These are phyloP conservation scores for Candida neerlandica DNA, from an alignment of 1,139 yeast genomes.

Conservation along the genomic window DNA sequence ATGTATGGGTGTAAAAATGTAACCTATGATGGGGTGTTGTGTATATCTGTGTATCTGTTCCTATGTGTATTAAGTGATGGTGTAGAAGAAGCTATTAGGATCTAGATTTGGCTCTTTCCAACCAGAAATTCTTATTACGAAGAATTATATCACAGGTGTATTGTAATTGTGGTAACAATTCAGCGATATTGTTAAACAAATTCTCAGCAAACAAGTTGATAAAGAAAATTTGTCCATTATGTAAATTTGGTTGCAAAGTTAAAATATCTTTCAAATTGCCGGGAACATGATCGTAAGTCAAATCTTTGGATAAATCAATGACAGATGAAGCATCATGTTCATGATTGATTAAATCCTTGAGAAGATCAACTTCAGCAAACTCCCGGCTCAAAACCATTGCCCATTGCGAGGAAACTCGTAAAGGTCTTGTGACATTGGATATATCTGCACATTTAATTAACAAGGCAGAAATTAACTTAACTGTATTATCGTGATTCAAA, in stretches of 20 bases:
- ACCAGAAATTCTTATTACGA: constrained; percentile 50
- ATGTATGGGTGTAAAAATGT: background rate
- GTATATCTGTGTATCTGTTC: background rate
- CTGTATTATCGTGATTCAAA: constrained; percentile 27
- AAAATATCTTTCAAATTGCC: constrained; percentile 41
- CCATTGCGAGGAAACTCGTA: constrained; percentile 81
- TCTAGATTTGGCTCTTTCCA: constrained; percentile 12
- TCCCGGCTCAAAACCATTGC: constrained; percentile 77
- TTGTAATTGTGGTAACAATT: constrained; percentile 56
- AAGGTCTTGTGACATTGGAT: constrained; percentile 84
- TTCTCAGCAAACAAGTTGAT: constrained; percentile 79
- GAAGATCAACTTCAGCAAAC: constrained; percentile 64
- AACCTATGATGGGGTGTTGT: background rate
- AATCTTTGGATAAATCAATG: constrained; percentile 18
- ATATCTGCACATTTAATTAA: constrained; percentile 93
- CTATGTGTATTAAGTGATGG: background rate
- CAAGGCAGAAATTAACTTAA: constrained; percentile 60
- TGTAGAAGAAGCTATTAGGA: background rate
- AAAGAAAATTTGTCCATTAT: constrained; percentile 82
- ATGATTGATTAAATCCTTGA: constrained; percentile 51
- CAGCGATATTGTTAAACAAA: constrained; percentile 65
- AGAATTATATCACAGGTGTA: constrained; percentile 53
- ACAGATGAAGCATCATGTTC: background rate
- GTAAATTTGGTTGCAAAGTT: constrained; percentile 49
- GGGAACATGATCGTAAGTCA: constrained; percentile 35